Evolutionary conservation across 1,284 basidiomycete species (phyloP).

Genomic region (Kalmanozyma brasiliensis): DNA sequence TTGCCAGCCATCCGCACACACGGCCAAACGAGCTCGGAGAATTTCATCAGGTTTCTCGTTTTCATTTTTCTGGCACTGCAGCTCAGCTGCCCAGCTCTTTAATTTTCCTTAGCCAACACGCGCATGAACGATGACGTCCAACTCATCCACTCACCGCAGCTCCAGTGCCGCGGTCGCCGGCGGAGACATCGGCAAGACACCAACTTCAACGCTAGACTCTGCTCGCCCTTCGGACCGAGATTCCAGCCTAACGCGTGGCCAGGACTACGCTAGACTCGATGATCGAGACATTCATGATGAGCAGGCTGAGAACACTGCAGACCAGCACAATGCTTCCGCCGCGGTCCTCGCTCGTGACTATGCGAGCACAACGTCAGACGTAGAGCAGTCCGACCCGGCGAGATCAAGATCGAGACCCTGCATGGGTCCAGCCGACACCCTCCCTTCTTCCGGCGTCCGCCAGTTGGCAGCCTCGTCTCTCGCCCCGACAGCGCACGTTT

Average conservation of each 20-base stretch:
- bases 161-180: not conserved
- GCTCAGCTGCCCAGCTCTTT: too few relatives aligned
- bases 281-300: too few relatives aligned
- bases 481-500: constrained; percentile 5
- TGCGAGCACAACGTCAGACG: not conserved
- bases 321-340: too few relatives aligned
- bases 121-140: constrained; percentile 9
- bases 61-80: too few relatives aligned
- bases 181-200: too few relatives aligned
- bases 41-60: too few relatives aligned
- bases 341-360: constrained; percentile 1
- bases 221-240: constrained; percentile 3
- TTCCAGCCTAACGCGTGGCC: not conserved
- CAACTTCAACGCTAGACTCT: not conserved
- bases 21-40: not conserved
- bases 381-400: not conserved
- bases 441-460: not conserved
- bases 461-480: not conserved
- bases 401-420: constrained; percentile 9
- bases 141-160: not conserved
- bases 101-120: constrained; percentile 10
- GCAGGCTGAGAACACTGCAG: too few relatives aligned
- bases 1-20: too few relatives aligned
- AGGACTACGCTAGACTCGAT: not conserved
- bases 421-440: constrained; percentile 2